Evolutionary conservation across 164 flowering plant species (phyloP).

Genomic region (Santalum album): DNA sequence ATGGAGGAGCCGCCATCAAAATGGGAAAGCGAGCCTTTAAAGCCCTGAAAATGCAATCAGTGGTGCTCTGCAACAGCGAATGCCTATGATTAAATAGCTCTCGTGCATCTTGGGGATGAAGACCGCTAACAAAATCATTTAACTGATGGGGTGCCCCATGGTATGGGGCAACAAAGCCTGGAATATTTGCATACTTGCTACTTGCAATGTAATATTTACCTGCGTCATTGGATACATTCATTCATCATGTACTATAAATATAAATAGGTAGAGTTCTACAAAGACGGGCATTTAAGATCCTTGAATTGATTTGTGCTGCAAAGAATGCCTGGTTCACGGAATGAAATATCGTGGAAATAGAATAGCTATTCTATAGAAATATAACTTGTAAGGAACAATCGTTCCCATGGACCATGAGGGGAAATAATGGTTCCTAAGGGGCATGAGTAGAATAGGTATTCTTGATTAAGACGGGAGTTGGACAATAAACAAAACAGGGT

Average conservation of each 20-base stretch:
- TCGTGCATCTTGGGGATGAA: conserved; percentile 36
- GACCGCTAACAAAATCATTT: conserved; percentile 21
- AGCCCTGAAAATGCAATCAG: conserved; percentile 32
- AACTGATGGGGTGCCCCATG: conserved; percentile 22
- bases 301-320: too few relatives aligned
- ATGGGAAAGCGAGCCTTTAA: conserved; percentile 55
- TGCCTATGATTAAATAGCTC: conserved; percentile 57
- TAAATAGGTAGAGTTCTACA: neutral
- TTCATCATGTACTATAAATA: neutral
- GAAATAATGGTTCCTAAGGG: too few relatives aligned
- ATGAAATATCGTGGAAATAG: too few relatives aligned
- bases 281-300: too few relatives aligned
- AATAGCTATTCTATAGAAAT: too few relatives aligned
- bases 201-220: conserved; percentile 70
- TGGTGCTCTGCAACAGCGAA: conserved; percentile 23
- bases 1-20: conserved; percentile 43
- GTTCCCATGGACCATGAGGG: too few relatives aligned
- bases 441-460: too few relatives aligned
- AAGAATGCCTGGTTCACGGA: too few relatives aligned
- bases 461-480: too few relatives aligned
- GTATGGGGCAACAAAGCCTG: conserved; percentile 63
- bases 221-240: conserved; percentile 15
- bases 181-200: conserved; percentile 38
- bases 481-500: too few relatives aligned
- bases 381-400: too few relatives aligned